Base-by-base conservation (phyloP, 2,329 filamentous ascomycete species). In the Podosphaera fusca region DNA sequence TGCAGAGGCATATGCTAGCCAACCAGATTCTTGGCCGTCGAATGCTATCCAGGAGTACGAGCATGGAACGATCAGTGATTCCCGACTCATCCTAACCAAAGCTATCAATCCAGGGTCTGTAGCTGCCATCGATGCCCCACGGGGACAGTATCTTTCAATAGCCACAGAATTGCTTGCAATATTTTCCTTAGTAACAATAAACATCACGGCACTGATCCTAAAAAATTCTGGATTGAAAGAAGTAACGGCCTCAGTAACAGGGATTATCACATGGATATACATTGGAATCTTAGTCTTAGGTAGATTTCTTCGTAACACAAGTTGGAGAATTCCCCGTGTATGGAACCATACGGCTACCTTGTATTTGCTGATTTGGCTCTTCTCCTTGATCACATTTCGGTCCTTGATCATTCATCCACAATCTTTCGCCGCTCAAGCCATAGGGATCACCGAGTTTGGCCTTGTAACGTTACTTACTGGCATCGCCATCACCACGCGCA, bases 331-430 rank as follows among this genome's bases (percentile, higher is more conserved):
- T 12, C 82, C 84, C 7, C 75, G 78, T 58, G 72, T 96, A 7
- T 98, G 92, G 92, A 89, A 90, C 67, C 92, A 98, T 69, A 96
- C 92, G 0, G 85, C 87, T 29, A 71, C 77, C 60, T 80, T 98
- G 56, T 98, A 98, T 69, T 77, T 78, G 57, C 73, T 81, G 56
- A 83, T 89, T 67, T 98, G 90, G 87, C 65, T 92, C 4, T 82
- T 89, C 65, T 75, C 76, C 7, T 61, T 90, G 31, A 73, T 87
- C 62, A 70, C 90, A 4, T 92, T 96, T 72, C 87, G 92, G 58
- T 95, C 90, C 2, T 82, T 79, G 56, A 71, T 96, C 58, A 81
- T 96, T 60, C 83, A 92, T 68, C 83, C 87, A 0, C 75, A 73
- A 55, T 85, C 85, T 6, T 70, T 68, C 56, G 68, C 81, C 45